Evolutionary conservation across 2,329 filamentous ascomycete species (phyloP).

Genomic region (Aplosporella prunicola): DNA sequence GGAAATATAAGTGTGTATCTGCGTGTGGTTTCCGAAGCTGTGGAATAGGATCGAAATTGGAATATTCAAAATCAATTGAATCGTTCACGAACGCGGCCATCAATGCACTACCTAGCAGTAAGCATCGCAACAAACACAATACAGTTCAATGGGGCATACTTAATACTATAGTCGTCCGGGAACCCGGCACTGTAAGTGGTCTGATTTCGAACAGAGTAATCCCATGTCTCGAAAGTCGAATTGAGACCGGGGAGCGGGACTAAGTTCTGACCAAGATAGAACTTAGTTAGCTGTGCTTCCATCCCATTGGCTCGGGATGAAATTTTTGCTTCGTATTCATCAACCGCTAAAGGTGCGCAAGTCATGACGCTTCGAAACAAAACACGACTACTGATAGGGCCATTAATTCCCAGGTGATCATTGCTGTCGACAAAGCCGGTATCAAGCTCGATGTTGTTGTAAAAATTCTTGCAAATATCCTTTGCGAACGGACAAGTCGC

Average conservation of each 20-base stretch:
- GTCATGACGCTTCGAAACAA: slow-evolving; percentile 2
- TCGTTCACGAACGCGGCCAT: too few species aligned
- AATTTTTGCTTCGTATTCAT: slow-evolving; percentile 6
- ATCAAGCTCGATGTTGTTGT: slow-evolving; percentile 13
- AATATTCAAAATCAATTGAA: too few species aligned
- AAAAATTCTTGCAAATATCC: slow-evolving; percentile 9
- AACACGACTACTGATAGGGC: slow-evolving; percentile 11
- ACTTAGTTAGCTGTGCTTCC: slow-evolving; percentile 5
- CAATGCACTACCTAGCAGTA: too few species aligned
- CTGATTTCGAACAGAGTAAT: too few species aligned
- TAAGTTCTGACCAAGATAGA: too few species aligned
- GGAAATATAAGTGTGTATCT: slow-evolving; percentile 7
- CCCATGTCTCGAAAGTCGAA: too few species aligned
- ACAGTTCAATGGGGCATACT: too few species aligned
- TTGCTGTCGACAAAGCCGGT: slow-evolving; percentile 14
- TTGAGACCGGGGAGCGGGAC: too few species aligned
- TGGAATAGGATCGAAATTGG: not conserved
- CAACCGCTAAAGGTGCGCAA: slow-evolving; percentile 11
- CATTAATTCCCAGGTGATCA: slow-evolving; percentile 16
- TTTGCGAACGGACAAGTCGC: slow-evolving; percentile 12
- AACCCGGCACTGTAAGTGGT: too few species aligned
- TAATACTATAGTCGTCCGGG: too few species aligned
- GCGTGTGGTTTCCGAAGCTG: slow-evolving; percentile 3
- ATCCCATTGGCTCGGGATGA: too few species aligned
- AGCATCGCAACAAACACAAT: too few species aligned